Evolutionary conservation across 164 flowering plant species (phyloP).

Genomic region (Macadamia tetraphylla): DNA sequence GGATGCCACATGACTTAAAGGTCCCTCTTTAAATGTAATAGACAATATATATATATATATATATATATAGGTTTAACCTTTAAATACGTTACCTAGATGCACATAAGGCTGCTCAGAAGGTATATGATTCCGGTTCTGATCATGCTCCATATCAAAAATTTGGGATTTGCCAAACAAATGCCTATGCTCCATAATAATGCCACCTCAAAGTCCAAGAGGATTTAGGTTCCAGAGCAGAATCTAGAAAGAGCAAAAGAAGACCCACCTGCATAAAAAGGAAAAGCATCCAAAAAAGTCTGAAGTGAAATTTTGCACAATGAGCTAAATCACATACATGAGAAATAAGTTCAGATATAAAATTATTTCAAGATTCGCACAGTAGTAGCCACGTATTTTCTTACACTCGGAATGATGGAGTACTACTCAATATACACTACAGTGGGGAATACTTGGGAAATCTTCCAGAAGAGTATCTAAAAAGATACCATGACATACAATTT

Average conservation of each 20-base stretch:
- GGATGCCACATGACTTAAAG: background rate
- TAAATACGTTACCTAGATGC: background rate
- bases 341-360: background rate
- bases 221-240: background rate
- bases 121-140: slow-evolving; percentile 42
- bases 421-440: too few species aligned
- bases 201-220: slow-evolving; percentile 1
- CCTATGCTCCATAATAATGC: slow-evolving; percentile 56
- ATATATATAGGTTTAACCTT: background rate
- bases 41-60: background rate
- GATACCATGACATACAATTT: too few species aligned
- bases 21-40: background rate
- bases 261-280: slow-evolving; percentile 25
- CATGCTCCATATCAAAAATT: slow-evolving; percentile 40
- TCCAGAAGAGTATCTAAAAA: too few species aligned
- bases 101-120: slow-evolving; percentile 36
- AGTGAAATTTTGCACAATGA: background rate
- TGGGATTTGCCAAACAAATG: slow-evolving; percentile 38
- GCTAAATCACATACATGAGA: background rate
- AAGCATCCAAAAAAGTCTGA: background rate
- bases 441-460: too few species aligned
- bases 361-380: background rate
- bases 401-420: too few species aligned
- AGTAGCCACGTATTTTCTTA: background rate
- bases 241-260: background rate